Evolutionary conservation across 768 basidiomycete genomes (phyloP), one percentile per base, ranked within the genome.

Genomic region (Bullera alba): DNA sequence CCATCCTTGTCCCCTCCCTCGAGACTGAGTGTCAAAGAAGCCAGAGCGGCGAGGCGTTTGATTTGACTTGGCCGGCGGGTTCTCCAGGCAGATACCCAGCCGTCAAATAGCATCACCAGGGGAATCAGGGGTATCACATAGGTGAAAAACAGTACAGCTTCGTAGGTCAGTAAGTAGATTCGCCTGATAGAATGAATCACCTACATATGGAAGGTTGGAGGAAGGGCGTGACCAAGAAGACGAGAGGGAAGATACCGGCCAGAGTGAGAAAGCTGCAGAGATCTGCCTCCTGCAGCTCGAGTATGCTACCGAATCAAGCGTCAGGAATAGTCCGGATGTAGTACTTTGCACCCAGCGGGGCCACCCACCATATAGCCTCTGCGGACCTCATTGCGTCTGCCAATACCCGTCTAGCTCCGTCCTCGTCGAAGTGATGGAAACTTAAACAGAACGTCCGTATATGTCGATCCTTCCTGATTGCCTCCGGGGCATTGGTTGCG

Each of bases 341-440:
- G 46, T 10, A 19, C 19, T 1, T n/a, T 21, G 1, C n/a, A 36
- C n/a, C n/a, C n/a, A n/a, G n/a, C n/a, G n/a, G 22, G 12, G n/a
- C n/a, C n/a, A 56, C 65, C 46, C 57, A 71, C 70, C 63, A 61
- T 21, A 71, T 55, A 0, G 56, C 70, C 39, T 71, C 70, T 3
- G 59, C 38, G 27, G 46, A 48, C 30, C 52, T 22, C 65, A 71
- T 69, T 5, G 67, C 65, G 61, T 69, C 70, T 30, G 54, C 51
- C 28, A 71, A 36, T 1, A 71, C 61, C 44, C 48, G 36, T 47
- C 54, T 62, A 2, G 67, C 70, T 1, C 46, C 46, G 12, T 61
- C 51, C 42, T 69, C 64, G 32, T 55, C 53, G 48, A 71, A 69
- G 54, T 71, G 70, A 56, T 71, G 70, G 44, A 71, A 71, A 25